Base-by-base conservation (phyloP, 768 basidiomycete genomes). In the Suillus discolor region DNA sequence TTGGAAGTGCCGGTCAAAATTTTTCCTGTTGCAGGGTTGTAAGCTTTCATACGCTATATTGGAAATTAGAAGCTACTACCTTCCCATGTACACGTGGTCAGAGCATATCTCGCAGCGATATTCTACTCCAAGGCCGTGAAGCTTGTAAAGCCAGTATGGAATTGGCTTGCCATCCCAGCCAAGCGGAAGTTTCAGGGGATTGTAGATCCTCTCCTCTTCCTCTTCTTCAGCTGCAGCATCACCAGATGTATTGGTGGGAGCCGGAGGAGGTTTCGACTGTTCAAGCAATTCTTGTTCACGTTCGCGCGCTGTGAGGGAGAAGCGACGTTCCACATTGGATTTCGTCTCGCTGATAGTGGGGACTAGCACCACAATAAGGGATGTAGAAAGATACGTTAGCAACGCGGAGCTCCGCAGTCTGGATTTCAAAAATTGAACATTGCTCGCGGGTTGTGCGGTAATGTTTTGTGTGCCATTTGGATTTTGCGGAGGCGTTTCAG, bases 101-200 rank as follows among this genome's bases (percentile, higher is more conserved):
- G 94, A 96, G 75, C 97, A 99, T 71, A 99, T 97, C 80, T 99
- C 97, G 71, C 97, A 99, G 64, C 89, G 87, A 77, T 98, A 99
- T 77, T 97, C 94, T 36, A 97, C 96, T n/a, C 97, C 97, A 44
- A 99, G 83, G 11, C 97, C 97, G 74, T 99, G 97, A 44, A 99
- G 80, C 79, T 99, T 99, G 81, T 96, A 99, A 62, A 99, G 71
- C 96, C 96, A 98, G 74, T 97, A 98, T 41, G 97, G 97, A 72
- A 99, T 99, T 23, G 97, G 97, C 74, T 99, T 99, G 39, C 97
- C 96, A 73, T 99, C 97, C 96, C 96, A 98, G 6, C 95, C 95
- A 25, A 98, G 83, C 16, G 97, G 97, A 49, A 99, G 81, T 79
- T 99, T 99, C 60, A 99, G 86, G 55, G 97, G 97, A 71, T 99